Base-by-base conservation (phyloP, 805 yeast species). In the Henningerozyma blattae region DNA sequence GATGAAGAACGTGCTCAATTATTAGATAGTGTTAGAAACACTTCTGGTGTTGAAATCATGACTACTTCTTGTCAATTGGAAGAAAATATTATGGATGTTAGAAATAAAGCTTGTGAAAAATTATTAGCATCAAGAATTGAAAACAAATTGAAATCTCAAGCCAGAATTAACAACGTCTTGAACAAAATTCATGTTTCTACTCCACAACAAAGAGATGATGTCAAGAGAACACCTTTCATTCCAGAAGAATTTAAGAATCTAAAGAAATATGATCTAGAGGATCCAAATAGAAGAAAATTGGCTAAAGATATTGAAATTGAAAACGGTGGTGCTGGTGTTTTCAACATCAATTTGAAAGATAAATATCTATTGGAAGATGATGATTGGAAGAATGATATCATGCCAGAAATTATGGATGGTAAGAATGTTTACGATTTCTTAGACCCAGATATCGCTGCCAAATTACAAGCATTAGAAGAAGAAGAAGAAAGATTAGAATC, bases 291-390 rank as follows among this genome's bases (percentile, higher is more conserved):
- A 59, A 73, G 86, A 55, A 68, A 52, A 45, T 70, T 91, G 50
- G 86, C 94, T 27, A 73, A 84, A 52, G 97, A 91, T 55, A 67
- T 86, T 42, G 98, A 91, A 65, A 79, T 71, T 32, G 95, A 81
- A 57, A 84, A 91, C 51, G 98, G 98, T 56, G 98, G 98, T 56
- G 96, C 98, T 29, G 98, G 98, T 69, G 98, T 91, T 24, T 91
- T 65, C 69, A 91, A 86, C 65, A 74, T 91, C 55, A 86, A 91
- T 65, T 68, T 91, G 64, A 84, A 86, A 58, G 97, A 89, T 54
- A 81, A 78, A 52, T 91, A 93, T 61, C 47, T 91, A 41, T 68
- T 91, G 47, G 98, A 89, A 47, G 89, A 91, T 56, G 97, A 89
- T 34, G 93, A 84, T 44, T 91, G 99, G 99, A 89, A 89, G 71